phyloP scores from a whole-genome alignment of 148 eudicot species.

The Vaccinium corymbosum region DNA sequence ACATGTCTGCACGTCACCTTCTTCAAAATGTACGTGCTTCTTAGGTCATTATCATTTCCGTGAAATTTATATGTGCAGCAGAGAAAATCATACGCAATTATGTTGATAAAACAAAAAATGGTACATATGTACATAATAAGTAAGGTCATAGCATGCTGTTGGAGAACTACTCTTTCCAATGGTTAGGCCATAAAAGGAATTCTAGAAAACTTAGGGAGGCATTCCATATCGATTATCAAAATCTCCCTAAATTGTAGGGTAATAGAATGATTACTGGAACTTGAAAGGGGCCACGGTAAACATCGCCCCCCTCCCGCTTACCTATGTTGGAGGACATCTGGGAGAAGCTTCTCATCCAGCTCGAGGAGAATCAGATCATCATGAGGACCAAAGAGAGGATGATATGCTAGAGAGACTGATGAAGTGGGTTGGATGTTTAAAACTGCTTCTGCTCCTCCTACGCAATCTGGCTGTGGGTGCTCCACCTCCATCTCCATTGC shows the following conservation, averaged over 20 bases:
- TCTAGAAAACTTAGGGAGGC: neutral
- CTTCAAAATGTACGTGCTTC: neutral
- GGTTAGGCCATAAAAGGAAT: neutral
- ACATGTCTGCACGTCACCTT: neutral
- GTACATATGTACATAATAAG: neutral
- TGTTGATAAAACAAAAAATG: neutral
- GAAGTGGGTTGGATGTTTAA: constrained; percentile 57
- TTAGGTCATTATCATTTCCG: neutral
- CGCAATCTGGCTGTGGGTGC: constrained; percentile 12
- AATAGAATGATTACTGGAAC: neutral
- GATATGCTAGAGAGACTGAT: constrained; percentile 64
- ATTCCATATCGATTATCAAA: neutral
- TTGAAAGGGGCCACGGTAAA: neutral
- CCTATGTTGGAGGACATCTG: constrained; percentile 74
- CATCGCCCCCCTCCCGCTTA: constrained; percentile 11
- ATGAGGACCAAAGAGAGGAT: constrained; percentile 74
- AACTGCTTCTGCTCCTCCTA: constrained; percentile 70
- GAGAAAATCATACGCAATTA: neutral
- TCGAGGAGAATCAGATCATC: constrained; percentile 80
- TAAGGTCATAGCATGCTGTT: neutral
- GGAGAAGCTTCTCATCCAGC: constrained; percentile 84
- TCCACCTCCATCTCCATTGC: constrained; percentile 19
- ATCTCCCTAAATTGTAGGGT: neutral
- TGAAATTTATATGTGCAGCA: neutral
- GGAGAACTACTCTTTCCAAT: neutral